Evolutionary conservation across 139 green algal species (phyloP).

Genomic region (Gonium pectorale): DNA sequence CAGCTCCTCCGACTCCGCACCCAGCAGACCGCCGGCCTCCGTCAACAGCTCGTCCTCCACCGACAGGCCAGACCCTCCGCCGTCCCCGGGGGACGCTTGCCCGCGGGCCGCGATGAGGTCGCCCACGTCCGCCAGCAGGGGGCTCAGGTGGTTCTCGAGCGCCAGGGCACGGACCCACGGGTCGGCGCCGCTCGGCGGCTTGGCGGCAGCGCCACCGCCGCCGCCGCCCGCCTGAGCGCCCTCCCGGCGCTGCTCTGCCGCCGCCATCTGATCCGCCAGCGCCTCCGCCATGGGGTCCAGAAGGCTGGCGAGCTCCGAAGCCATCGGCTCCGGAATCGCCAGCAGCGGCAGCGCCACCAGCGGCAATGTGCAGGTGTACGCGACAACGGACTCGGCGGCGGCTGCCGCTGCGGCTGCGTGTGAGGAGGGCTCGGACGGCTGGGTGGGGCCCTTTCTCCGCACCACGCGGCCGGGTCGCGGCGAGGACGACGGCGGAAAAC

Average conservation of each 20-base stretch:
- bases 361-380: background rate
- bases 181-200: background rate
- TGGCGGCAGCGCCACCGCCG: background rate
- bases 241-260: background rate
- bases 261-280: background rate
- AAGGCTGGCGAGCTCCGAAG: background rate
- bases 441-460: too few species aligned
- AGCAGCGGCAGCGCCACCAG: background rate
- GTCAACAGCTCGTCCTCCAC: too few species aligned
- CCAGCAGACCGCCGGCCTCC: too few species aligned
- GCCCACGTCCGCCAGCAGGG: constrained; percentile 2
- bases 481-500: background rate
- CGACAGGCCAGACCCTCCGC: too few species aligned
- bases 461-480: too few species aligned
- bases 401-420: background rate
- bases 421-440: too few species aligned
- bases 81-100: too few species aligned
- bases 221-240: background rate
- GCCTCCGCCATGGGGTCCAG: background rate
- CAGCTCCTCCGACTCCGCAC: too few species aligned
- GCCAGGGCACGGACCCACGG: background rate
- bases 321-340: constrained; percentile 14
- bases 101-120: too few species aligned
- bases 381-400: background rate
- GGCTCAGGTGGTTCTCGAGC: background rate